Conservation (phyloP, 2,329 filamentous ascomycete species). For the Paraphaeosphaeria sporulosa region DNA sequence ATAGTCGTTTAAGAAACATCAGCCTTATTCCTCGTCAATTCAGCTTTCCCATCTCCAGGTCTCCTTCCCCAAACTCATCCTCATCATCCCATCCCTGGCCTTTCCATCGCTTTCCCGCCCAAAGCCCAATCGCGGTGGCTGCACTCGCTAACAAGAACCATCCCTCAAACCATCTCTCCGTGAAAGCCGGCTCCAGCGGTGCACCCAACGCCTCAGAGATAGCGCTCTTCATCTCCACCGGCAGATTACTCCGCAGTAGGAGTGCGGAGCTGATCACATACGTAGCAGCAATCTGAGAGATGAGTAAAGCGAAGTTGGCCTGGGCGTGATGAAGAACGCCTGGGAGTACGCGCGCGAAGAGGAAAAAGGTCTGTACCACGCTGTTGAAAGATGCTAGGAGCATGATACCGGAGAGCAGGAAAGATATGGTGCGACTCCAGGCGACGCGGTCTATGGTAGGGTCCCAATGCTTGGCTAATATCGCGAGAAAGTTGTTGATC, state of each 20-base stretch:
- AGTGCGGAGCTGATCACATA: constrained; percentile 85
- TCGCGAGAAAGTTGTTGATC: constrained; percentile 81
- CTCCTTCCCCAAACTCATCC: constrained; percentile 54
- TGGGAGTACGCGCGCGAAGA: constrained; percentile 79
- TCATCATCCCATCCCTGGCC: constrained; percentile 48
- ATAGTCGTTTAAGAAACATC: neutral
- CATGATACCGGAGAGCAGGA: constrained; percentile 82
- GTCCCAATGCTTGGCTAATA: constrained; percentile 84
- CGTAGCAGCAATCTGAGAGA: constrained; percentile 81
- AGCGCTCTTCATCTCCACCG: constrained; percentile 76
- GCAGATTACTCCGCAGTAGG: constrained; percentile 79
- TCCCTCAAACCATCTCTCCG: constrained; percentile 85
- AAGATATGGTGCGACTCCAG: constrained; percentile 86
- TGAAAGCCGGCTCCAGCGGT: constrained; percentile 74
- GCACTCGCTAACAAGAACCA: constrained; percentile 79
- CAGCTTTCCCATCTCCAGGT: constrained; percentile 76
- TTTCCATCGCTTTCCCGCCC: constrained; percentile 71
- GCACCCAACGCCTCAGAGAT: constrained; percentile 81
- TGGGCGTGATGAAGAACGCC: constrained; percentile 75
- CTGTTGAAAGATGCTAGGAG: constrained; percentile 82
- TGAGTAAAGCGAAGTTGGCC: constrained; percentile 78
- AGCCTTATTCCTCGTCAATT: constrained; percentile 50
- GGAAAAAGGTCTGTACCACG: constrained; percentile 82
- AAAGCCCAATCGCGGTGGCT: constrained; percentile 74
- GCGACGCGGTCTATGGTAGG: constrained; percentile 80